Evolutionary conservation across 768 basidiomycete species (phyloP), one percentile per base, ranked within the genome.

Genomic region (Boletus pseudo-olivaceus): DNA sequence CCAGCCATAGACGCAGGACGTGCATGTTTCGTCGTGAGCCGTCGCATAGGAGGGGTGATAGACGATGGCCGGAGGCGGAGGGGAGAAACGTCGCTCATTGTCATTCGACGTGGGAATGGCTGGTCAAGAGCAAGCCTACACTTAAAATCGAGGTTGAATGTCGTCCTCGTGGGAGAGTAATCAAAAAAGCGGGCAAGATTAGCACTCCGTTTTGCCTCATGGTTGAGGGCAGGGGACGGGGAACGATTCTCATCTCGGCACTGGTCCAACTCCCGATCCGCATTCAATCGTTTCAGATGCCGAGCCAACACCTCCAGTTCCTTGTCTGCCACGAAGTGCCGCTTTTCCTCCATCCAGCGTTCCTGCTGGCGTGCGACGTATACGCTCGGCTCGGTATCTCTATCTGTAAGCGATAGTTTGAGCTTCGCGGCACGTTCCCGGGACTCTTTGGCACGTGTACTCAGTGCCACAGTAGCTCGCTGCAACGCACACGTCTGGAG

Each of bases 341-440:
- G 69, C 56, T 73, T 74, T 58, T 83, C 82, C 55, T 78, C 76
- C 67, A 76, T 69, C 81, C 80, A 82, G 30, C 78, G 74, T 46
- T 80, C 73, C 1, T 72, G 73, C 54, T 80, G 75, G 38, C 79
- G 65, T 9, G 72, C 55, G 53, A 68, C 65, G 53, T 74, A 78
- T 17, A 58, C 58, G 7, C 55, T 62, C 1, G 76, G 76, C 8
- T 79, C 75, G 6, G 69, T 56, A 42, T 71, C 72, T 47, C 75
- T 69, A 47, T 76, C 71, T 1, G 67, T 59, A 17, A 81, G 70
- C 40, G 73, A 56, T 19, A 60, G 59, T 14, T 75, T 74, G 33
- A 82, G 68, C 51, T 70, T 74, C 42, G 68, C 71, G 7, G 74
- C 70, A 53, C 73, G 71, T 47, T 78, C 73, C 51, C 73, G 71